Evolutionary conservation across 225 moss, liverwort and hornwort genomes (phyloP).

Genomic region (Anthoceros angustus): DNA sequence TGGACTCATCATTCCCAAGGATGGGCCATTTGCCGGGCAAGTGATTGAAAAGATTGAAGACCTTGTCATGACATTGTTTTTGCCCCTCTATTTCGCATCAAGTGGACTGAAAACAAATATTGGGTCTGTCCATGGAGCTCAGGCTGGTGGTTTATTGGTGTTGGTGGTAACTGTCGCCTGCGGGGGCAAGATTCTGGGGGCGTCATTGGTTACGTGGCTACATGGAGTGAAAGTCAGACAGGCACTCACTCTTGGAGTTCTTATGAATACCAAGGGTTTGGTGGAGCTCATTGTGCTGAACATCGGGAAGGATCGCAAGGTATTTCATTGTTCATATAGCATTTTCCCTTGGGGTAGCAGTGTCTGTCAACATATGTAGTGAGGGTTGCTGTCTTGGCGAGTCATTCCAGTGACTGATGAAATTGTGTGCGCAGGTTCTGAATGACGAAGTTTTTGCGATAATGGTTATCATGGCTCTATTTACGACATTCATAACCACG

Average conservation of each 20-base stretch:
- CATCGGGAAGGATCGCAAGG: slow-evolving; percentile 66
- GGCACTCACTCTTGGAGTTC: slow-evolving; percentile 35
- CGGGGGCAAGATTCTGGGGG: slow-evolving; percentile 33
- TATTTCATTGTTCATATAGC: slow-evolving; percentile 2
- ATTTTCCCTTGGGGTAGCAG: neutral
- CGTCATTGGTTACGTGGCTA: slow-evolving; percentile 29
- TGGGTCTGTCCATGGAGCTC: slow-evolving; percentile 26
- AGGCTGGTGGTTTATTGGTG: slow-evolving; percentile 45
- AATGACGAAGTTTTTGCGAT: slow-evolving; percentile 73
- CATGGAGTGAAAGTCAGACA: slow-evolving; percentile 22
- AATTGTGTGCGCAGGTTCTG: slow-evolving; percentile 37
- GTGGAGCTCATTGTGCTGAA: slow-evolving; percentile 86
- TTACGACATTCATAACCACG: slow-evolving; percentile 80
- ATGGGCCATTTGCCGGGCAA: slow-evolving; percentile 49
- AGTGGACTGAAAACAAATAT: slow-evolving; percentile 77
- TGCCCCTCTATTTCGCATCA: slow-evolving; percentile 78
- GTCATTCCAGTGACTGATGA: neutral
- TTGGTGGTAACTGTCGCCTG: slow-evolving; percentile 61
- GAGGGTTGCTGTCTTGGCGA: neutral
- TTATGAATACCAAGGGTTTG: slow-evolving; percentile 94
- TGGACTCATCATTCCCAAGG: slow-evolving; percentile 62
- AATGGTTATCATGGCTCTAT: slow-evolving; percentile 80
- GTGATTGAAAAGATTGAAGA: slow-evolving; percentile 77
- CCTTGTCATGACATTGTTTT: slow-evolving; percentile 53
- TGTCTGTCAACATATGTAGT: neutral